Evolutionary conservation across 73 alveolate genomes (phyloP), one percentile per base, ranked within the genome.

Genomic region (Tetrahymena elliotti): DNA sequence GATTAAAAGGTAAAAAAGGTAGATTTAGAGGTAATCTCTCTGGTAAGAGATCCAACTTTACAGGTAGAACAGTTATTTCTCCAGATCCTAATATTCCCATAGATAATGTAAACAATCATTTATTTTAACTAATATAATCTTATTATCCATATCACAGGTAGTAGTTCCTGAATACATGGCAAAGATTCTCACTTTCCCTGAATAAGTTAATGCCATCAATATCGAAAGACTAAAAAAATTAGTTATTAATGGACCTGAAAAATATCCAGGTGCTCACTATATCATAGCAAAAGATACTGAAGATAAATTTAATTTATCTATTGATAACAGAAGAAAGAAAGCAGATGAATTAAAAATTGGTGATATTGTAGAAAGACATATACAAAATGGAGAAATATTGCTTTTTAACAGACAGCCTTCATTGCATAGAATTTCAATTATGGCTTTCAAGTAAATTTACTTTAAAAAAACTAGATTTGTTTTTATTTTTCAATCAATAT

Each of bases 381-480:
- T 99, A 94, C 94, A 93, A 40, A 97, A 98, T 96, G 99, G 98
- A n/a, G 99, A 99, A 94, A 93, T 98, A 53, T 99, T 99, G 31
- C 97, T 99, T 92, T 99, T 99, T 97, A 99, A 99, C 97, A 98
- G 99, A 38, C 98, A 99, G 97, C 99, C 99, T 27, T 99, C 99
- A 1, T 95, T 99, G 36, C 99, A 99, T 95, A 97, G 99, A 95
- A 96, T 99, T 24, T 99, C 99, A 68, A 98, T 99, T 84, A 99
- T 99, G 99, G 98, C 99, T 10, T 99, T 94, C 24, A 68, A 68
- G 88, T 68, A n/a, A 68, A 16, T 27, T 31, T 18, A 68, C 16
- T n/a, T n/a, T n/a, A n/a, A n/a, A n/a, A n/a, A n/a, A n/a, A n/a
- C n/a, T n/a, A n/a, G n/a, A n/a, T n/a, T n/a, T n/a, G n/a, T n/a